Evolutionary conservation across 148 eudicot species (phyloP).

Genomic region (Amaranthus cruentus): DNA sequence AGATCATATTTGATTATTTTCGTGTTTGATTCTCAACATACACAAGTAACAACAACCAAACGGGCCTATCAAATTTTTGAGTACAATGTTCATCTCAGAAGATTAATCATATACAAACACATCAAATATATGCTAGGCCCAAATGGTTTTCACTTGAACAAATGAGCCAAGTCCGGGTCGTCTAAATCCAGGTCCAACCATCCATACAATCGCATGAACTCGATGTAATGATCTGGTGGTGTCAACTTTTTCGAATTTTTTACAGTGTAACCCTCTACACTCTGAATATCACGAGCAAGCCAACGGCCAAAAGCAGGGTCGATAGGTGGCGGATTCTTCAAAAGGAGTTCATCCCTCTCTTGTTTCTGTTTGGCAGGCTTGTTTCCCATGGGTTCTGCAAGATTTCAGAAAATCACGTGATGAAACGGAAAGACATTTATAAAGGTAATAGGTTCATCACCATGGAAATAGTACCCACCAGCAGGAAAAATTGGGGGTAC

Average conservation of each 20-base stretch:
- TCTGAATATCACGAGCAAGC: slow-evolving; percentile 73
- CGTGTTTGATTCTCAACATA: no score
- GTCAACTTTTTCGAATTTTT: slow-evolving; percentile 38
- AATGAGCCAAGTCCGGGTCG: slow-evolving; percentile 76
- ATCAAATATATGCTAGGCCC: no score
- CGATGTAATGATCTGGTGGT: slow-evolving; percentile 75
- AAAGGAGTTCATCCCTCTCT: slow-evolving; percentile 46
- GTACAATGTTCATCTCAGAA: no score
- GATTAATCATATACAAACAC: not conserved
- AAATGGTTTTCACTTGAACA: slow-evolving; percentile 41
- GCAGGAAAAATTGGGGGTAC: not conserved
- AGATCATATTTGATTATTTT: no score
- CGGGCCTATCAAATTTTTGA: no score
- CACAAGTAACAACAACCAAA: no score
- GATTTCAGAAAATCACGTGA: slow-evolving; percentile 9
- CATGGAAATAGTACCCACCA: not conserved
- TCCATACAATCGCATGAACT: slow-evolving; percentile 73
- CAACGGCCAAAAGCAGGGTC: slow-evolving; percentile 62
- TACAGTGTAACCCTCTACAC: slow-evolving; percentile 54
- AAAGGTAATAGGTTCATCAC: not conserved
- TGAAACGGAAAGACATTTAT: not conserved
- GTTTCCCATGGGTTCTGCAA: slow-evolving; percentile 61
- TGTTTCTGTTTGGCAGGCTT: slow-evolving; percentile 58
- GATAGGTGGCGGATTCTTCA: slow-evolving; percentile 59
- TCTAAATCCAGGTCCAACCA: slow-evolving; percentile 69